Conservation (phyloP, 805 yeast species). For the Lipomyces kockii region DNA sequence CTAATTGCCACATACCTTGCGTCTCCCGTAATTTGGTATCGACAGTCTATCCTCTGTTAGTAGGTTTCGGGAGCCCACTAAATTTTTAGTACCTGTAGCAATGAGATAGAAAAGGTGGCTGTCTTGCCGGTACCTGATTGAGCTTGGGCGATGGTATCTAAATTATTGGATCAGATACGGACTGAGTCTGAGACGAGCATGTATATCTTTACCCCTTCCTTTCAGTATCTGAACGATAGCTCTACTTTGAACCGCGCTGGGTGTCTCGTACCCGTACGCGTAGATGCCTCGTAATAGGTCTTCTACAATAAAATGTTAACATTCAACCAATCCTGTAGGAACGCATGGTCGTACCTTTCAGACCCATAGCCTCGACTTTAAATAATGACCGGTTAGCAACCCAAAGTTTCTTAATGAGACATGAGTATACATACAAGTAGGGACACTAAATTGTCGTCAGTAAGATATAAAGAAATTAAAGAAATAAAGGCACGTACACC, state of each 20-base stretch:
- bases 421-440: slow-evolving; percentile 31
- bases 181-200: background rate
- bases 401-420: background rate
- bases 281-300: slow-evolving; percentile 63
- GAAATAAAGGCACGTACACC: slow-evolving; percentile 28
- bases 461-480: background rate
- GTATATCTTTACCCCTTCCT: slow-evolving; percentile 50
- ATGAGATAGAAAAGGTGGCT: slow-evolving; percentile 80
- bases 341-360: slow-evolving; percentile 36
- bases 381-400: slow-evolving; percentile 7
- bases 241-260: slow-evolving; percentile 80
- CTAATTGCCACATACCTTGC: slow-evolving; percentile 26
- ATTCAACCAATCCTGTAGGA: background rate
- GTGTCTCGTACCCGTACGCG: slow-evolving; percentile 80
- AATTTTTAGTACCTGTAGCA: slow-evolving; percentile 48
- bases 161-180: background rate
- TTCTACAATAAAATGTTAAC: slow-evolving; percentile 17
- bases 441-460: slow-evolving; percentile 21
- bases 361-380: slow-evolving; percentile 39
- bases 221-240: slow-evolving; percentile 79
- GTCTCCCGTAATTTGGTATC: slow-evolving; percentile 38
- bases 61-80: background rate
- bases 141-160: slow-evolving; percentile 77
- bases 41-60: slow-evolving; percentile 19
- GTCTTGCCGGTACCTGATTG: slow-evolving; percentile 92